phyloP scores from a whole-genome alignment of 345 rosid genomes.

The Brassica incana region DNA sequence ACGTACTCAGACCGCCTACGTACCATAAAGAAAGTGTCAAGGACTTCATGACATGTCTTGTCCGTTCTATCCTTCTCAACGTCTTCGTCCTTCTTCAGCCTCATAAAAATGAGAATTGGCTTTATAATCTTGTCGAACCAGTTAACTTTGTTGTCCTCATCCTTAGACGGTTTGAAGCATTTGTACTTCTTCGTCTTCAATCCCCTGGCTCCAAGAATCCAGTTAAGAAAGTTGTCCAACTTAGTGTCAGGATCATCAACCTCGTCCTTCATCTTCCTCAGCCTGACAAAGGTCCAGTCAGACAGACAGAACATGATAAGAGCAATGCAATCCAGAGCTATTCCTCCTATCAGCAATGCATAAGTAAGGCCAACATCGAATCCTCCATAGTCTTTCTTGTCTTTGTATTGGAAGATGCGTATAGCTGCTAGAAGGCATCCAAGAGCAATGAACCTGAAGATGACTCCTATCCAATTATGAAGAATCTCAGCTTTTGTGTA shows the following conservation, averaged over 20 bases:
- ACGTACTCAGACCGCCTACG: slow-evolving; percentile 62
- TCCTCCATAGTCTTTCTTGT: neutral
- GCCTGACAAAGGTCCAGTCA: slow-evolving; percentile 52
- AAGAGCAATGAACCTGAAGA: slow-evolving; percentile 21
- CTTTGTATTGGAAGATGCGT: slow-evolving; percentile 10
- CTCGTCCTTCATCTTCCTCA: slow-evolving; percentile 25
- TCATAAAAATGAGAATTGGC: neutral
- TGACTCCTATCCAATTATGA: slow-evolving; percentile 18
- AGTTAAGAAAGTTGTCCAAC: slow-evolving; percentile 2
- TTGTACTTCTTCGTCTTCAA: neutral
- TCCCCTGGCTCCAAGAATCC: slow-evolving; percentile 29
- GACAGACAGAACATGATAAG: slow-evolving; percentile 53
- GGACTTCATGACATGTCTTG: slow-evolving; percentile 16
- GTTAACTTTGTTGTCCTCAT: neutral
- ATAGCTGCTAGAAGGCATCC: slow-evolving; percentile 29
- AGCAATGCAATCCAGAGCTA: slow-evolving; percentile 42
- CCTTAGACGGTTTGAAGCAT: neutral
- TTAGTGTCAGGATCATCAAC: neutral
- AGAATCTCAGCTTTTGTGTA: slow-evolving; percentile 42
- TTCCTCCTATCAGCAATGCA: slow-evolving; percentile 38
- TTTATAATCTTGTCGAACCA: neutral
- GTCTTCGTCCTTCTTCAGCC: neutral
- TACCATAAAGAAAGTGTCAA: slow-evolving; percentile 33
- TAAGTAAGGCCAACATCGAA: slow-evolving; percentile 41
- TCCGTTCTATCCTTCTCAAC: neutral